Conservation (phyloP, 345 rosid genomes). For the Eucalyptus curtisii region DNA sequence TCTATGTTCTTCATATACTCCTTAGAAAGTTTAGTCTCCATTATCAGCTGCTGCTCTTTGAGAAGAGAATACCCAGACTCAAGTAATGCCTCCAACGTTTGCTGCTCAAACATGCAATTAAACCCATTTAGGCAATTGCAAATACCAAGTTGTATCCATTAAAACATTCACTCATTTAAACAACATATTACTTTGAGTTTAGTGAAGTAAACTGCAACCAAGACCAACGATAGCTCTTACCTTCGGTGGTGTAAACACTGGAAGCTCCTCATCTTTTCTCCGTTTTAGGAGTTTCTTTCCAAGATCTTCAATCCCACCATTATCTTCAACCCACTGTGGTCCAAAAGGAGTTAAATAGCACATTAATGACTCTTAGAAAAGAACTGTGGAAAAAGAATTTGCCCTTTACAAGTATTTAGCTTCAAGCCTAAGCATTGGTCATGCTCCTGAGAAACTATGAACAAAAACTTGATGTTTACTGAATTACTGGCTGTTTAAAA, state of each 20-base stretch:
- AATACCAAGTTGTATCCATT: neutral
- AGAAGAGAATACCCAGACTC: slow-evolving; percentile 83
- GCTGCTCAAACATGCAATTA: slow-evolving; percentile 25
- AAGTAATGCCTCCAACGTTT: slow-evolving; percentile 85
- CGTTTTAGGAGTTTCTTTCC: slow-evolving; percentile 52
- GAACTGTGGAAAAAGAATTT: neutral
- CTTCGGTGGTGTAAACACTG: slow-evolving; percentile 68
- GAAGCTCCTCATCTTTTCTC: slow-evolving; percentile 45
- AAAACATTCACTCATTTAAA: neutral
- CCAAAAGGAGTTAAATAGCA: neutral
- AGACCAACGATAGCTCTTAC: slow-evolving; percentile 9
- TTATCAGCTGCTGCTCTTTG: slow-evolving; percentile 64
- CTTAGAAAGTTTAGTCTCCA: slow-evolving; percentile 74
- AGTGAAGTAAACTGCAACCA: neutral
- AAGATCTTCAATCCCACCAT: slow-evolving; percentile 66
- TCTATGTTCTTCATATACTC: slow-evolving; percentile 88
- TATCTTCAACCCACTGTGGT: slow-evolving; percentile 74
- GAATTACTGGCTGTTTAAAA: neutral
- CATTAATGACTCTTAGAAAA: neutral
- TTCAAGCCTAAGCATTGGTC: neutral
- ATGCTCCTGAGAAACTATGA: neutral
- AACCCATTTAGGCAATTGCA: neutral
- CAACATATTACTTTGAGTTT: neutral
- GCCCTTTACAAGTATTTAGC: neutral
- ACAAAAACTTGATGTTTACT: neutral